A percentile compares a stretch with the other conserved stretches of the same genome.
Evolutionary conservation across 106 monocot species (phyloP).

Genomic region (Dioscorea alata): DNA sequence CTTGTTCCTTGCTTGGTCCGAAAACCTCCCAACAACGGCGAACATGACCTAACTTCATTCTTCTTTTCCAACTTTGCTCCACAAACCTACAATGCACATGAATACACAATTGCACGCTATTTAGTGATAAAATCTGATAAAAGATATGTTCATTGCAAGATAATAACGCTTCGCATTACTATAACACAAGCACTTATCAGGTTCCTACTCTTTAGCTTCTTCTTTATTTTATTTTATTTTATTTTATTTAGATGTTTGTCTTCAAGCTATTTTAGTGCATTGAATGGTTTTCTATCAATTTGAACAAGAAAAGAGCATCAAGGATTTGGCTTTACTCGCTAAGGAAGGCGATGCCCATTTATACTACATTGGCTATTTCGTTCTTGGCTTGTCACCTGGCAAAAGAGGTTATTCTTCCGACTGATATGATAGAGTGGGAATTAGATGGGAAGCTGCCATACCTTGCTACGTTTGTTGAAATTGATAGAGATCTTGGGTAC

Average conservation of each 20-base stretch:
- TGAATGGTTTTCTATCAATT: not conserved
- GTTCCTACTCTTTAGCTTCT: not conserved
- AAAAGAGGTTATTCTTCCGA: constrained; percentile 69
- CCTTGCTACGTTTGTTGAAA: constrained; percentile 46
- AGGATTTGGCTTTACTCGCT: constrained; percentile 36
- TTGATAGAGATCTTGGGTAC: constrained; percentile 53
- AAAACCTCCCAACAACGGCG: no score
- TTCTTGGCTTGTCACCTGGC: constrained; percentile 76
- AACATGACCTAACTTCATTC: no score
- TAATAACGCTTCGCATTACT: no score
- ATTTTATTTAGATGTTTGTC: not conserved
- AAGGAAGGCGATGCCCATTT: constrained; percentile 56
- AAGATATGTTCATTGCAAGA: no score
- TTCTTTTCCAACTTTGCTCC: no score
- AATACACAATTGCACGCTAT: no score
- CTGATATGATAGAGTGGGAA: constrained; percentile 69
- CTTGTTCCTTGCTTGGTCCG: no score
- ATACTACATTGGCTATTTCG: constrained; percentile 63
- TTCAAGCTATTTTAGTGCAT: not conserved
- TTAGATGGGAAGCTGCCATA: constrained; percentile 76
- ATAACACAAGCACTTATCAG: no score
- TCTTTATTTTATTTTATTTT: not conserved
- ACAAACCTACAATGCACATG: no score
- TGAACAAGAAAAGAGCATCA: constrained; percentile 21
- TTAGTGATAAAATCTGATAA: no score